Conservation (phyloP, 2,329 filamentous ascomycete genomes). For the Ascochyta lentis region DNA sequence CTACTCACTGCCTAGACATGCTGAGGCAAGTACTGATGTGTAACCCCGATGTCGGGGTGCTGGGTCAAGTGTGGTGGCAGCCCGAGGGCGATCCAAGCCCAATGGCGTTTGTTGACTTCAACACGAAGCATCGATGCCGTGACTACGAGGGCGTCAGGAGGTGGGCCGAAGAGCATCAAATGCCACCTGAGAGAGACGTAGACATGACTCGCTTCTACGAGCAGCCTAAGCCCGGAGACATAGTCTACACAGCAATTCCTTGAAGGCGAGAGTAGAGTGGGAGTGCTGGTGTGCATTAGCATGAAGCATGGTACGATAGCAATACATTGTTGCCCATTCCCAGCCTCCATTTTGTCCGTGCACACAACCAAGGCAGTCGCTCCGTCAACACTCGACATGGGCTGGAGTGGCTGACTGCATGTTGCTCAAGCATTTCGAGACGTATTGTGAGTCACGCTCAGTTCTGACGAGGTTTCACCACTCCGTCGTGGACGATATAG, state of each 20-base stretch:
- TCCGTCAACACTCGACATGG: no score
- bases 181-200: slow-evolving; percentile 50
- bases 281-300: slow-evolving; percentile 19
- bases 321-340: slow-evolving; percentile 7
- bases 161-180: slow-evolving; percentile 63
- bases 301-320: slow-evolving; percentile 1
- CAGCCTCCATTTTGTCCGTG: slow-evolving; percentile 1
- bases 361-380: neutral
- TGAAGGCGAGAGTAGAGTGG: slow-evolving; percentile 16
- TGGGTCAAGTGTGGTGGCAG: slow-evolving; percentile 68
- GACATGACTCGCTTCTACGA: slow-evolving; percentile 53
- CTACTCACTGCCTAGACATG: slow-evolving; percentile 67
- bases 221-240: slow-evolving; percentile 47
- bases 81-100: slow-evolving; percentile 51
- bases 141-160: slow-evolving; percentile 61
- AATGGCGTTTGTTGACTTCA: slow-evolving; percentile 66
- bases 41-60: slow-evolving; percentile 64
- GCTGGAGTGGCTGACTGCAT: neutral
- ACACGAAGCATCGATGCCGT: slow-evolving; percentile 65
- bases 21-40: slow-evolving; percentile 70
- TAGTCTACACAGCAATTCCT: slow-evolving; percentile 38
- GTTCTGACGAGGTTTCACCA: slow-evolving; percentile 85
- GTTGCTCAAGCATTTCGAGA: neutral
- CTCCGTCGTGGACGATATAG: slow-evolving; percentile 84
- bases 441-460: slow-evolving; percentile 46